A percentile compares a stretch with the other conserved stretches of the same genome.
Evolutionary conservation across 352 stramenopile genomes (phyloP).

Genomic region (Phytophthora cactorum): DNA sequence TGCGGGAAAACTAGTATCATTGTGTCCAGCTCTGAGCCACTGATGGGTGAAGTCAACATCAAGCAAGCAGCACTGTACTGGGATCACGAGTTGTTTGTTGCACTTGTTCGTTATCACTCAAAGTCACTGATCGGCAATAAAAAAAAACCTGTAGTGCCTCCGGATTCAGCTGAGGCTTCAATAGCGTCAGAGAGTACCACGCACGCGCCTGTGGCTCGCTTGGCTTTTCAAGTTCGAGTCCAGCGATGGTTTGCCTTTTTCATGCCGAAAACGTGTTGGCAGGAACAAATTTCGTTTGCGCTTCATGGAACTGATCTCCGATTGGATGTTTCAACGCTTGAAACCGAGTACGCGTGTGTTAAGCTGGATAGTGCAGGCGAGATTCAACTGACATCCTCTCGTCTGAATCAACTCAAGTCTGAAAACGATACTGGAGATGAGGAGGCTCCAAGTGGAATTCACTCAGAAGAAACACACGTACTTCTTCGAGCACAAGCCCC

Average conservation of each 20-base stretch:
- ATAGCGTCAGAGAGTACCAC: background rate
- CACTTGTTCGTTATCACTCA: constrained; percentile 64
- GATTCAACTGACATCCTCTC: constrained; percentile 49
- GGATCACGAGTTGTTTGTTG: constrained; percentile 73
- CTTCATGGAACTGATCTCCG: constrained; percentile 45
- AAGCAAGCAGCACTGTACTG: constrained; percentile 70
- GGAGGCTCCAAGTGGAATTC: background rate
- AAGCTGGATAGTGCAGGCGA: constrained; percentile 48
- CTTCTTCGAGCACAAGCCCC: constrained; percentile 42
- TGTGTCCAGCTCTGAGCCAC: constrained; percentile 56
- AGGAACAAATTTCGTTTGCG: constrained; percentile 49
- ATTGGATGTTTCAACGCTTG: constrained; percentile 51
- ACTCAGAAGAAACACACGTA: constrained; percentile 48
- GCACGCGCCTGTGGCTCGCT: constrained; percentile 12
- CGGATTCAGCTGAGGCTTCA: background rate
- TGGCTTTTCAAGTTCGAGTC: constrained; percentile 51
- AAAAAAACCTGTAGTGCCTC: background rate
- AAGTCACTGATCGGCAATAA: constrained; percentile 3
- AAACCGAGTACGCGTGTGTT: constrained; percentile 37
- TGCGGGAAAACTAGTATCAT: constrained; percentile 58
- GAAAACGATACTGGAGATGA: constrained; percentile 4
- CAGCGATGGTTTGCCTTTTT: constrained; percentile 69
- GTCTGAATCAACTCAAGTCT: constrained; percentile 27
- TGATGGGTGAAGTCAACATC: constrained; percentile 55
- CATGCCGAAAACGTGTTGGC: constrained; percentile 47